phyloP scores from a whole-genome alignment of 805 yeast genomes.

The Saccharomyces eubayanus region DNA sequence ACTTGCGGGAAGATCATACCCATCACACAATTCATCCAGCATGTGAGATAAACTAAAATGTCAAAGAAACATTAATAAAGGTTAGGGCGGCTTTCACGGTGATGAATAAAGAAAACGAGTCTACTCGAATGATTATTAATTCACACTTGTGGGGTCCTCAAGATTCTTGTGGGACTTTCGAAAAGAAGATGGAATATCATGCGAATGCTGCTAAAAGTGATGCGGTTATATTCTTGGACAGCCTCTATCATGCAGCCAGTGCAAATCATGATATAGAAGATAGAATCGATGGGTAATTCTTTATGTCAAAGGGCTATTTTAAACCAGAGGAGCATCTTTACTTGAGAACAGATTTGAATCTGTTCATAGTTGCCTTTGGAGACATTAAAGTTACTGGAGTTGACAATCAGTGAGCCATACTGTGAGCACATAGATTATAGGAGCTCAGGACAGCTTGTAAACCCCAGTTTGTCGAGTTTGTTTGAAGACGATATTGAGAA shows the following conservation, averaged over 20 bases:
- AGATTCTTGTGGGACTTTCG: slow-evolving; percentile 22
- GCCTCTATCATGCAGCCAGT: slow-evolving; percentile 28
- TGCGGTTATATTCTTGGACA: slow-evolving; percentile 27
- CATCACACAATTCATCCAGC: slow-evolving; percentile 22
- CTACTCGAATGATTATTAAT: slow-evolving; percentile 30
- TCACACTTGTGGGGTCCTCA: slow-evolving; percentile 29
- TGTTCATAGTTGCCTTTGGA: slow-evolving; percentile 4
- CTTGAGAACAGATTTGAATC: slow-evolving; percentile 1
- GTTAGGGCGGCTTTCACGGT: slow-evolving; percentile 10
- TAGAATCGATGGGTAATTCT: slow-evolving; percentile 22
- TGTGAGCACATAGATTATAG: slow-evolving; percentile 11
- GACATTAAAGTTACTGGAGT: slow-evolving; percentile 6
- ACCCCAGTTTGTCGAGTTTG: not conserved
- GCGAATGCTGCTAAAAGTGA: slow-evolving; percentile 30
- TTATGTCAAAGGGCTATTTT: slow-evolving; percentile 25
- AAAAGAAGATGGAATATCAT: slow-evolving; percentile 16
- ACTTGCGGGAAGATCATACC: slow-evolving; percentile 26
- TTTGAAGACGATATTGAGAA: not conserved
- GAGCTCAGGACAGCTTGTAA: slow-evolving; percentile 2
- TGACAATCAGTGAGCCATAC: slow-evolving; percentile 9
- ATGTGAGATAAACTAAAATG: slow-evolving; percentile 7
- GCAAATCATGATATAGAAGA: slow-evolving; percentile 25
- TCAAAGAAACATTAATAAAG: slow-evolving; percentile 8
- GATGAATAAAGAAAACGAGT: slow-evolving; percentile 24
- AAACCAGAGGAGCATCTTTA: slow-evolving; percentile 28